These are phyloP conservation scores for Strigomonas culicis DNA, from an alignment of 208 protist genomes.

Conservation along the genomic window DNA sequence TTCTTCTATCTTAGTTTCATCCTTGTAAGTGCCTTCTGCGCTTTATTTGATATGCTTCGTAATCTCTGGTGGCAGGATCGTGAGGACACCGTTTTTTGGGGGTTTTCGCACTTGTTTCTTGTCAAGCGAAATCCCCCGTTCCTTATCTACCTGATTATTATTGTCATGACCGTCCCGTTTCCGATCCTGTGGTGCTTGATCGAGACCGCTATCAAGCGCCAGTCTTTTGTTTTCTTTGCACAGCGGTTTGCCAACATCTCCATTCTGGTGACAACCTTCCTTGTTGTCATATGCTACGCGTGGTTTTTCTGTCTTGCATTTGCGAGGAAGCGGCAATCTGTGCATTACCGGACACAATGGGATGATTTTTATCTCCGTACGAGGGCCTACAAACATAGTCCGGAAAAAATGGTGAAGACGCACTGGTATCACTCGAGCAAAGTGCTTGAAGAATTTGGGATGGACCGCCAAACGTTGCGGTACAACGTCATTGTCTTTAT, in stretches of 20 bases:
- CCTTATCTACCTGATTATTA: conserved; percentile 64
- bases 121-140: conserved; percentile 66
- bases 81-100: conserved; percentile 67
- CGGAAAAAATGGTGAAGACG: conserved; percentile 48
- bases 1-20: conserved; percentile 84
- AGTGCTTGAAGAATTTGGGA: conserved; percentile 81
- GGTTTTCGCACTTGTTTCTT: conserved; percentile 51
- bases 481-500: conserved; percentile 77
- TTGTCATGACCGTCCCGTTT: conserved; percentile 55
- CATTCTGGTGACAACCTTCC: conserved; percentile 44
- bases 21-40: conserved; percentile 52
- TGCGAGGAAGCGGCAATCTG: conserved; percentile 49
- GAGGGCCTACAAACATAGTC: conserved; percentile 38
- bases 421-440: conserved; percentile 85
- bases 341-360: conserved; percentile 28
- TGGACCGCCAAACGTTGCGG: conserved; percentile 67
- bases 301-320: conserved; percentile 80
- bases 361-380: conserved; percentile 72
- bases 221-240: conserved; percentile 64
- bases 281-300: conserved; percentile 69
- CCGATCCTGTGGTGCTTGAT: conserved; percentile 80
- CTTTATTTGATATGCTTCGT: conserved; percentile 66
- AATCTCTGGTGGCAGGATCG: conserved; percentile 62
- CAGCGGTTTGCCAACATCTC: conserved; percentile 68
- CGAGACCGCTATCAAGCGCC: conserved; percentile 37